Evolutionary conservation across 805 yeast genomes (phyloP), one percentile per base, ranked within the genome.

Genomic region (Metschnikowia drakensbergensis): DNA sequence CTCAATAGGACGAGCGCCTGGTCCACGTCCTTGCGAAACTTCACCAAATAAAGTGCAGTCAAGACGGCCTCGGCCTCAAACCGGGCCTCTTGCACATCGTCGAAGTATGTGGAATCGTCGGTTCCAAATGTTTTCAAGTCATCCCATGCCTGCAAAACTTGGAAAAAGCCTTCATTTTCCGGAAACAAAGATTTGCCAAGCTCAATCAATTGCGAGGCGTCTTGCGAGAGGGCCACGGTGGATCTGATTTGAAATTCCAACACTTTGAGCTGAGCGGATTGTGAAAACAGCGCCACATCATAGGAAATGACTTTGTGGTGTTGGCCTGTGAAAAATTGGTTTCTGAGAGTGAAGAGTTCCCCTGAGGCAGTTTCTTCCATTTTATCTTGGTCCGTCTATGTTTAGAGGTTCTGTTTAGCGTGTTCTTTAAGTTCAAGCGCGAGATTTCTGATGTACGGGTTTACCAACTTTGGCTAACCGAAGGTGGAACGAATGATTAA

Each of bases 281-380:
- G 62, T 22, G 73, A 63, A 53, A 71, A 74, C 44, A 68, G 76
- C 5, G 66, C 71, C 31, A 70, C 48, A 33, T 62, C 38, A 45
- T 74, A 71, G 5, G 68, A 60, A 40, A 68, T 57, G 3, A 78
- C 80, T 55, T 74, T 70, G 9, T 67, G 59, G 60, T 74, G 79
- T 57, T 81, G 82, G 43, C 83, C 81, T 9, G 85, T 78, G 63
- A 77, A 83, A 66, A 81, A 83, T 50, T 78, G 79, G 58, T 80
- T 83, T 54, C 80, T 75, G 26, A 83, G 63, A 13, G 72, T 74
- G 63, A 74, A 83, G 33, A 79, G 70, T 57, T 81, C 85, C 62
- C 75, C 74, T 5, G 75, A 68, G 53, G 71, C 76, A 39, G 69
- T 68, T 33, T 62, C 62, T 50, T 68, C 72, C 77, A 72, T 72